Percentiles rank a stretch among this genome's conserved stretches.
These are phyloP conservation scores for Colletotrichum sublineola DNA, from an alignment of 2,329 filamentous ascomycete species.

Conservation along the genomic window DNA sequence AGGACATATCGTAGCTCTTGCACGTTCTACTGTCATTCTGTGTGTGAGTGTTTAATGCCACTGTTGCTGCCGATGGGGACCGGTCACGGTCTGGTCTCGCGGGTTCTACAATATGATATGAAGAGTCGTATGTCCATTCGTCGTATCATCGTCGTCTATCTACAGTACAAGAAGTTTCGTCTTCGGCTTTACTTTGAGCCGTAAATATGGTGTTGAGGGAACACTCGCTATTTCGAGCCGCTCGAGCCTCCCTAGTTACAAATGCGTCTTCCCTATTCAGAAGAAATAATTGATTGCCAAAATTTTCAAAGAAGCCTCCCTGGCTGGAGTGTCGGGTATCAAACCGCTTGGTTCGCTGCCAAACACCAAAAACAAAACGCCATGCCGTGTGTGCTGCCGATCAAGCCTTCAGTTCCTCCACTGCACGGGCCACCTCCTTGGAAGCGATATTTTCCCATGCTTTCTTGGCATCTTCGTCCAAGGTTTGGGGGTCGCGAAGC, in stretches of 20 bases:
- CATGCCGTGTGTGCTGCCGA: constrained; percentile 26
- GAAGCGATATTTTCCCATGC: constrained; percentile 82
- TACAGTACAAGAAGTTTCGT: constrained; percentile 29
- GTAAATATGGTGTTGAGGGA: background rate
- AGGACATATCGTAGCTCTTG: background rate
- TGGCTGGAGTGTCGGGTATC: constrained; percentile 41
- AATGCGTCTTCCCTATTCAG: constrained; percentile 15
- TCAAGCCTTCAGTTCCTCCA: constrained; percentile 64
- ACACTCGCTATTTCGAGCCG: constrained; percentile 23
- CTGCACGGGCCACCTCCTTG: constrained; percentile 82
- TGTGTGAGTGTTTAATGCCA: background rate
- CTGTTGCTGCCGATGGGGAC: background rate
- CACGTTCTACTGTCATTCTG: background rate
- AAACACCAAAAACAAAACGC: constrained; percentile 39
- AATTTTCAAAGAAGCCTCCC: constrained; percentile 36
- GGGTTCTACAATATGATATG: background rate
- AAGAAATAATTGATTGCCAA: constrained; percentile 14
- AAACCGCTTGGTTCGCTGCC: constrained; percentile 42
- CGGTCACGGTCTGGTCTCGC: background rate
- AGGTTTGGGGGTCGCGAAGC: constrained; percentile 64
- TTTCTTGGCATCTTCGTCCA: constrained; percentile 75
- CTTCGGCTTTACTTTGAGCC: background rate
- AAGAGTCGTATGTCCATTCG: constrained; percentile 35
- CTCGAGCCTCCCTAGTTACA: constrained; percentile 25
- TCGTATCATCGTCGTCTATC: constrained; percentile 40